A percentile compares a stretch with the other conserved stretches of the same genome.
Evolutionary conservation across 371 early-diverging fungal genomes (phyloP).

Genomic region (Choanephora cucurbitarum): DNA sequence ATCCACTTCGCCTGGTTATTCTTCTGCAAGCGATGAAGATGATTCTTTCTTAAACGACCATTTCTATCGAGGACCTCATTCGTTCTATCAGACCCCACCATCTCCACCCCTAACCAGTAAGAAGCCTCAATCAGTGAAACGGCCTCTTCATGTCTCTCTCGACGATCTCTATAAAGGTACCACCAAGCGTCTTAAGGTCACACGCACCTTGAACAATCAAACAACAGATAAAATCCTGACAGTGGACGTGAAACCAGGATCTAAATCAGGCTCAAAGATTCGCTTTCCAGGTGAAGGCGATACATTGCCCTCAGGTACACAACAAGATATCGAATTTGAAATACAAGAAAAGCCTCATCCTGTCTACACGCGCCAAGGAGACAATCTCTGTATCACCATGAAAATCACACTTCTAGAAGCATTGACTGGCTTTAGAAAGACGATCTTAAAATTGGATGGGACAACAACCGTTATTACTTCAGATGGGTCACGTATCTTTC

Average conservation of each 20-base stretch:
- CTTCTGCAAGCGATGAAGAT: conserved; percentile 14
- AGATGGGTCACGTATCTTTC: conserved; percentile 28
- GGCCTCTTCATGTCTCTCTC: conserved; percentile 75
- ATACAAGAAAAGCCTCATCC: conserved; percentile 92
- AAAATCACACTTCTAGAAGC: conserved; percentile 79
- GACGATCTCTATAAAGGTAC: conserved; percentile 93
- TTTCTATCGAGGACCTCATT: background rate
- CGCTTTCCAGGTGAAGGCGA: conserved; percentile 91
- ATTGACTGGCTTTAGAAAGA: conserved; percentile 67
- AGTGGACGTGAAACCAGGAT: conserved; percentile 91
- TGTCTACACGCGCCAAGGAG: conserved; percentile 84
- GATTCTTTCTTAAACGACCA: background rate
- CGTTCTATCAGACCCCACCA: background rate
- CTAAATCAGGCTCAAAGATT: conserved; percentile 97
- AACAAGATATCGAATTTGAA: conserved; percentile 91
- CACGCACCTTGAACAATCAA: conserved; percentile 58
- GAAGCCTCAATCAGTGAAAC: conserved; percentile 63
- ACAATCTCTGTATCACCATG: conserved; percentile 72
- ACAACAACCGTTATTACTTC: conserved; percentile 44
- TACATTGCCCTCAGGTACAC: conserved; percentile 70
- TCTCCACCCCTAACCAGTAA: background rate
- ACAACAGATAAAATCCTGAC: conserved; percentile 65
- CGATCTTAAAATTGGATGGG: conserved; percentile 78
- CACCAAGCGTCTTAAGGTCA: conserved; percentile 93
- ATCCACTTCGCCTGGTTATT: background rate